phyloP scores from a whole-genome alignment of 1,284 basidiomycete genomes.

The Schizopora paradoxa region DNA sequence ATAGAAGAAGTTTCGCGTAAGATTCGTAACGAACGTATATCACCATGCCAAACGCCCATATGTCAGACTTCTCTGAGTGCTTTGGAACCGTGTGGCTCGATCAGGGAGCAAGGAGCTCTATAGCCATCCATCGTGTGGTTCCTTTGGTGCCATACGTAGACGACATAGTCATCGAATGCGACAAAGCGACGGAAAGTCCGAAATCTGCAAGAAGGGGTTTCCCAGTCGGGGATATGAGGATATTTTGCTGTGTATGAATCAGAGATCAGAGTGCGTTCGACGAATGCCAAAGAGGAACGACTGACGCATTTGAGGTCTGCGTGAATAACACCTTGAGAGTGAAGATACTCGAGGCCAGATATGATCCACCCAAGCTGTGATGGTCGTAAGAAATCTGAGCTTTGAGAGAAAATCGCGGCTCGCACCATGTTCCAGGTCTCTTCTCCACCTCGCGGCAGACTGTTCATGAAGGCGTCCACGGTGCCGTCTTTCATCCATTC shows the following conservation, averaged over 20 bases:
- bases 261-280: not conserved
- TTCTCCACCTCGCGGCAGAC: too few relatives aligned
- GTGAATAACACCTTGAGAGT: slow-evolving; percentile 4
- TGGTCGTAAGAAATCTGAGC: not conserved
- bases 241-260: slow-evolving; percentile 4
- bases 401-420: not conserved
- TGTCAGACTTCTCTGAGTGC: slow-evolving; percentile 3
- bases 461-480: not conserved
- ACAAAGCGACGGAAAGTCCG: slow-evolving; percentile 1
- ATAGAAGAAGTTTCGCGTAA: too few relatives aligned
- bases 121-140: slow-evolving; percentile 5
- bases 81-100: not conserved
- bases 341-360: slow-evolving; percentile 2
- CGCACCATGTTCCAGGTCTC: too few relatives aligned
- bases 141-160: not conserved
- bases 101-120: not conserved
- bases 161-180: not conserved
- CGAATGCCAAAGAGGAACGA: not conserved
- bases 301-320: slow-evolving; percentile 8
- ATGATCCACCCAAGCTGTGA: slow-evolving; percentile 5
- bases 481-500: slow-evolving; percentile 8
- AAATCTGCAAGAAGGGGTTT: slow-evolving; percentile 6
- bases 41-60: slow-evolving; percentile 9
- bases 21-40: slow-evolving; percentile 9
- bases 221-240: slow-evolving; percentile 4